These are phyloP conservation scores for Trichosporon sp. DNA, from an alignment of 1,284 basidiomycete species.

Conservation along the genomic window DNA sequence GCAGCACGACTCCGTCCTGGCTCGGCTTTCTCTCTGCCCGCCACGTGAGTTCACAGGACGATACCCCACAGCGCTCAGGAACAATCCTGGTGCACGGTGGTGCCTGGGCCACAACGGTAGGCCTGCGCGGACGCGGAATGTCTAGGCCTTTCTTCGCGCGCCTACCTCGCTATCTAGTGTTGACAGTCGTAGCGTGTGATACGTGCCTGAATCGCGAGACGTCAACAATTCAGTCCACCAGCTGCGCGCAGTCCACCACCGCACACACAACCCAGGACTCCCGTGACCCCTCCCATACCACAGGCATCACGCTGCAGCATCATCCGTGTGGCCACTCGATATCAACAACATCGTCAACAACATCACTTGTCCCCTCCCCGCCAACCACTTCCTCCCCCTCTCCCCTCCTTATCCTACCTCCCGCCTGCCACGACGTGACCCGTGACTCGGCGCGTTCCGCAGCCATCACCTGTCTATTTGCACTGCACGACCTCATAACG, in stretches of 20 bases:
- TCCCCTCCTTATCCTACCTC: background rate
- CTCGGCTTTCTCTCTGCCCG: background rate
- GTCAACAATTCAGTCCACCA: constrained; percentile 14
- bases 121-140: background rate
- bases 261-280: too few relatives aligned
- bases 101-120: background rate
- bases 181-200: background rate
- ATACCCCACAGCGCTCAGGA: background rate
- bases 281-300: background rate
- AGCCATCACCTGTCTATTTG: background rate
- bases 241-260: background rate
- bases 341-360: background rate
- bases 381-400: background rate
- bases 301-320: too few relatives aligned
- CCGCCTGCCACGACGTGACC: background rate
- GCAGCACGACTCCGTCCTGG: background rate
- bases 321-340: background rate
- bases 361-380: background rate
- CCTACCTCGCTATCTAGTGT: constrained; percentile 2
- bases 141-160: background rate
- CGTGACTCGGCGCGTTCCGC: constrained; percentile 6
- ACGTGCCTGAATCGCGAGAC: constrained; percentile 2
- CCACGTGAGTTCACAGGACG: background rate
- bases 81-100: background rate
- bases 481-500: constrained; percentile 16